Conservation (phyloP, 2,329 filamentous ascomycete species). For the Saccharata proteae region DNA sequence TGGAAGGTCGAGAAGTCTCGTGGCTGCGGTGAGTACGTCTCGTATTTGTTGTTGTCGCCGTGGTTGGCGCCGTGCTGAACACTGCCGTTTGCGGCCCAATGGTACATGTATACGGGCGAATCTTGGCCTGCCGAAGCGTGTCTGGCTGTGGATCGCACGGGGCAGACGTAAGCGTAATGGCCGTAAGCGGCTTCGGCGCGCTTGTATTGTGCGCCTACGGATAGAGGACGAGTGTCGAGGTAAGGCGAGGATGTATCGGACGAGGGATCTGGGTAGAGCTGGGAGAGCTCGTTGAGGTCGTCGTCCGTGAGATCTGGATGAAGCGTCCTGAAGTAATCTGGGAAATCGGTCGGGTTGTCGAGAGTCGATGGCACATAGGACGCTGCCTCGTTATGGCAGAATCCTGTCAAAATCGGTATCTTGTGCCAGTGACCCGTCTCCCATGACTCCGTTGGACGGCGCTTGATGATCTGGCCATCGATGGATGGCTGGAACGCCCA, state of each 20-base stretch:
- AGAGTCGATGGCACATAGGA: slow-evolving; percentile 46
- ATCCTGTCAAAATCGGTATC: slow-evolving; percentile 56
- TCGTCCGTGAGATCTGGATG: slow-evolving; percentile 43
- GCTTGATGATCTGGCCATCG: slow-evolving; percentile 47
- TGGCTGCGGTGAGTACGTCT: slow-evolving; percentile 16
- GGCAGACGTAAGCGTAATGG: slow-evolving; percentile 53
- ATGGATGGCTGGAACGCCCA: slow-evolving; percentile 60
- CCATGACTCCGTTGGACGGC: slow-evolving; percentile 50
- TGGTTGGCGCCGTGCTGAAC: slow-evolving; percentile 21
- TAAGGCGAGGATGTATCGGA: slow-evolving; percentile 30
- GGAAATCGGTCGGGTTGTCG: slow-evolving; percentile 40
- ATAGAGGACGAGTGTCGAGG: slow-evolving; percentile 20
- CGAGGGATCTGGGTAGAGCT: slow-evolving; percentile 50
- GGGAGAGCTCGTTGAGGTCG: slow-evolving; percentile 45
- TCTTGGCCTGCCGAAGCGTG: slow-evolving; percentile 19
- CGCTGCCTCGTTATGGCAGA: slow-evolving; percentile 58
- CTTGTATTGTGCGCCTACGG: slow-evolving; percentile 43
- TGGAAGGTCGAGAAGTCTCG: slow-evolving; percentile 16
- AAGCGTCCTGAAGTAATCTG: slow-evolving; percentile 47
- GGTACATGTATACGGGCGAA: slow-evolving; percentile 43
- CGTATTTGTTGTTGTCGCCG: slow-evolving; percentile 23
- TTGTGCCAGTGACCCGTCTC: slow-evolving; percentile 39
- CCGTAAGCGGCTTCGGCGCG: slow-evolving; percentile 49
- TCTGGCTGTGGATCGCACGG: slow-evolving; percentile 48
- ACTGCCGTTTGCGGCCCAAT: slow-evolving; percentile 42